These are phyloP conservation scores for Nepenthes mirabilis DNA, from an alignment of 148 eudicot species.

Conservation along the genomic window DNA sequence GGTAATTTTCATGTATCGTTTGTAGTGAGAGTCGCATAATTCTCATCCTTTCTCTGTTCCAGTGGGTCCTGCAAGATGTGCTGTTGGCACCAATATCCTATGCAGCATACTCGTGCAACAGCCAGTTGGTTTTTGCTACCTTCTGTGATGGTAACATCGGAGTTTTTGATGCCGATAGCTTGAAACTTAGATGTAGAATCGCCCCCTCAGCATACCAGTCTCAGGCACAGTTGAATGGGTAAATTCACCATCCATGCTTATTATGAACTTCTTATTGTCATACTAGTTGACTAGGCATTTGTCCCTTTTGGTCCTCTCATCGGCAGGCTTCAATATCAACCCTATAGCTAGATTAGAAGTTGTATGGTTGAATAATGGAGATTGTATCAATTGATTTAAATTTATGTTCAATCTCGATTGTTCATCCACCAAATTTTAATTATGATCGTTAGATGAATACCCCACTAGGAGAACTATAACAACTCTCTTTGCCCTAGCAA, in stretches of 20 bases:
- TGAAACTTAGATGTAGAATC: constrained; percentile 66
- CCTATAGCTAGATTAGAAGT: too few relatives aligned
- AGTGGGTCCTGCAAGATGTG: constrained; percentile 86
- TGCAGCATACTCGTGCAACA: constrained; percentile 79
- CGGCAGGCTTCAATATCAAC: too few relatives aligned
- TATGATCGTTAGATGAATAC: too few relatives aligned
- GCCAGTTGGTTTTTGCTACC: constrained; percentile 61
- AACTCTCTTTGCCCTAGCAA: too few relatives aligned
- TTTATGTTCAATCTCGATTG: too few relatives aligned
- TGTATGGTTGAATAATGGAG: too few relatives aligned
- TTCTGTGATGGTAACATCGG: constrained; percentile 69
- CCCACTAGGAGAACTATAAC: too few relatives aligned
- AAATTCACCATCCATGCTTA: constrained; percentile 6
- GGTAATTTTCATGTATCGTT: neutral
- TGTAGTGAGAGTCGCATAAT: neutral
- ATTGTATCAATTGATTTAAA: too few relatives aligned
- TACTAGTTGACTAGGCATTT: too few relatives aligned
- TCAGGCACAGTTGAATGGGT: constrained; percentile 60
- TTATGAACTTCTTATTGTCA: too few relatives aligned
- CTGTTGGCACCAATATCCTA: constrained; percentile 62
- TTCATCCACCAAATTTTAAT: too few relatives aligned
- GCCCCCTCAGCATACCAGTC: constrained; percentile 57
- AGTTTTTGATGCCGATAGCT: constrained; percentile 65
- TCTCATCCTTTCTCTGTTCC: constrained; percentile 11
- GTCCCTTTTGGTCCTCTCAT: too few relatives aligned